phyloP scores from a whole-genome alignment of 139 green algal genomes.

The Chlamydomonas sphaeroides region DNA sequence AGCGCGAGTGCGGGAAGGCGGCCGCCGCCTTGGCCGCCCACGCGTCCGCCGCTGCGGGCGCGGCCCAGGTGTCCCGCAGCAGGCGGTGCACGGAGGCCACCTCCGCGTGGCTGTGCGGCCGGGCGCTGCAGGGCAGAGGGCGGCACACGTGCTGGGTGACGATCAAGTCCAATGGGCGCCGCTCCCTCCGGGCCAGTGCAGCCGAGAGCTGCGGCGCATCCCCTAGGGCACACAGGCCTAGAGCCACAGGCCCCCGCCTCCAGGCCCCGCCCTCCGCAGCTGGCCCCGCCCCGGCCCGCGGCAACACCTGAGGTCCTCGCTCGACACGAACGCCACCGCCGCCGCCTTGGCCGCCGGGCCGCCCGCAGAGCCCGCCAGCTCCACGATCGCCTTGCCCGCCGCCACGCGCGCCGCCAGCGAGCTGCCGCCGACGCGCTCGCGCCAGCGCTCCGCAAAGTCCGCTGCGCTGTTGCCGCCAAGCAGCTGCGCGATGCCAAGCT shows the following conservation, averaged over 20 bases:
- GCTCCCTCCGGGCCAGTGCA: too few relatives aligned
- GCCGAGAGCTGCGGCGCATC: too few relatives aligned
- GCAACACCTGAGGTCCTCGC: conserved; percentile 6
- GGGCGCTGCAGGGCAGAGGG: background rate
- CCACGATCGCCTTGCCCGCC: conserved; percentile 55
- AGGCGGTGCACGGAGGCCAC: conserved; percentile 58
- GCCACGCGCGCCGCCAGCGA: conserved; percentile 60
- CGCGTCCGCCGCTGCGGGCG: conserved; percentile 46
- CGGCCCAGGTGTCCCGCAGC: conserved; percentile 43
- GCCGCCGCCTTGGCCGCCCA: conserved; percentile 60
- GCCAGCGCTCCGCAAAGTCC: conserved; percentile 52
- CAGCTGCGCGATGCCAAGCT: conserved; percentile 51
- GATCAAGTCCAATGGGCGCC: too few relatives aligned
- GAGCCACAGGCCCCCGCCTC: background rate
- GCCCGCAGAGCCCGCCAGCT: conserved; percentile 30
- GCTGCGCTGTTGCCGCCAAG: conserved; percentile 43
- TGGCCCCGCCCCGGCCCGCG: too few relatives aligned
- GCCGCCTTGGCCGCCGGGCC: conserved; percentile 20
- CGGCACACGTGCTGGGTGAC: background rate
- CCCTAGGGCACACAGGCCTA: too few relatives aligned
- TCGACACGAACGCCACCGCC: conserved; percentile 34
- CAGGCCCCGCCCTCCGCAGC: background rate
- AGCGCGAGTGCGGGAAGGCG: conserved; percentile 65
- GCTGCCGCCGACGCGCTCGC: conserved; percentile 35
- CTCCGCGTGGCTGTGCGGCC: conserved; percentile 42